Evolutionary conservation across 2,329 filamentous ascomycete species (phyloP).

Genomic region (Capronia americana): DNA sequence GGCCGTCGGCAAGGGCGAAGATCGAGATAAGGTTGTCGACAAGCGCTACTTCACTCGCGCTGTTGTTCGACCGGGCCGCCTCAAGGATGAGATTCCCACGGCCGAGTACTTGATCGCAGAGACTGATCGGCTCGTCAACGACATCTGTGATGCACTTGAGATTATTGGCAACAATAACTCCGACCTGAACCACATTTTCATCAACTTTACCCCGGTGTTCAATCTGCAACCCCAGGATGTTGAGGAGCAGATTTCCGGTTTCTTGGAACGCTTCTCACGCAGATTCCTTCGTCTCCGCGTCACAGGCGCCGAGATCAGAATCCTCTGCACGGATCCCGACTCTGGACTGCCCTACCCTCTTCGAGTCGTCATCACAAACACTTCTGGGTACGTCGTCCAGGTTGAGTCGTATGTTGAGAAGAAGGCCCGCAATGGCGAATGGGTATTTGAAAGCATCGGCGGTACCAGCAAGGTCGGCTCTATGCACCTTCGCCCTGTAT

Average conservation of each 20-base stretch:
- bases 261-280: slow-evolving; percentile 94
- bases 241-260: slow-evolving; percentile 89
- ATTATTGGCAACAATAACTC: slow-evolving; percentile 99
- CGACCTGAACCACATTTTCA: slow-evolving; percentile 99
- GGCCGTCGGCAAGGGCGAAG: slow-evolving; percentile 89
- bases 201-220: slow-evolving; percentile 99
- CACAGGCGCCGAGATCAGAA: slow-evolving; percentile 95
- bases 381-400: slow-evolving; percentile 95
- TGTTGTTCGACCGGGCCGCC: slow-evolving; percentile 89
- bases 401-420: slow-evolving; percentile 97
- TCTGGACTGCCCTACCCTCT: slow-evolving; percentile 88
- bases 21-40: slow-evolving; percentile 72
- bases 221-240: slow-evolving; percentile 87
- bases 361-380: slow-evolving; percentile 96
- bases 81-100: slow-evolving; percentile 97
- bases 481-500: slow-evolving; percentile 91
- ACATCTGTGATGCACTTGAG: slow-evolving; percentile 96
- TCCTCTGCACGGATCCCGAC: slow-evolving; percentile 89
- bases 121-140: slow-evolving; percentile 93
- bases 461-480: slow-evolving; percentile 93
- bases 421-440: slow-evolving; percentile 97
- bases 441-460: slow-evolving; percentile 98
- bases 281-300: slow-evolving; percentile 96
- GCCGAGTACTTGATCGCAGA: slow-evolving; percentile 98
- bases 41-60: slow-evolving; percentile 99